These are phyloP conservation scores for Aspergillus pseudotamarii DNA, from an alignment of 2,329 filamentous ascomycete genomes.

Conservation along the genomic window DNA sequence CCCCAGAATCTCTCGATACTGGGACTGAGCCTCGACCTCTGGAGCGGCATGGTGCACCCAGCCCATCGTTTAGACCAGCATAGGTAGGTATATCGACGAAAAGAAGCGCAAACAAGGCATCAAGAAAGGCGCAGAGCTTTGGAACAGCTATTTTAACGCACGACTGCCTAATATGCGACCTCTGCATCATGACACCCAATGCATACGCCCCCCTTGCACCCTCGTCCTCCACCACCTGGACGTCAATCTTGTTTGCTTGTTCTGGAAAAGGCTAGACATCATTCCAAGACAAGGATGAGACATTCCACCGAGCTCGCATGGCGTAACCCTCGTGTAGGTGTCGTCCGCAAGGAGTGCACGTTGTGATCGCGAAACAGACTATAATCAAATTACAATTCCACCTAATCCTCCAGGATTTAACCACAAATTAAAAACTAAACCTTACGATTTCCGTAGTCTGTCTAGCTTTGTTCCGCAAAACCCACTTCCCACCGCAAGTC, in stretches of 20 bases:
- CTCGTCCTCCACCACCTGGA: neutral
- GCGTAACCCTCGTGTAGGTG: neutral
- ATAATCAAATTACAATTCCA: neutral
- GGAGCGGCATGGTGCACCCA: conserved; percentile 56
- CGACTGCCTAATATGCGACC: neutral
- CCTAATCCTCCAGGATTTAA: neutral
- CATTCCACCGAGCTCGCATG: neutral
- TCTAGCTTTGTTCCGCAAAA: neutral
- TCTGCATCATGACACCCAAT: neutral
- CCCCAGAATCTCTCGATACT: conserved; percentile 53
- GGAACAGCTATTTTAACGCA: neutral
- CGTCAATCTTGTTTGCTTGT: neutral
- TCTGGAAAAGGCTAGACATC: neutral
- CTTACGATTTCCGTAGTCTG: neutral
- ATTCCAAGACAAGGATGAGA: neutral
- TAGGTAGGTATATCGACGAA: neutral
- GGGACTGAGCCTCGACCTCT: conserved; percentile 50
- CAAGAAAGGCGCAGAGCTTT: neutral
- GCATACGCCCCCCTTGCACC: neutral
- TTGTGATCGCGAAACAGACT: neutral
- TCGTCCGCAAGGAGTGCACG: neutral
- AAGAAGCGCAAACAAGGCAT: neutral
- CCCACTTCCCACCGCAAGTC: neutral
- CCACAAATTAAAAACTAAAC: neutral
- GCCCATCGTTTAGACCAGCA: conserved; percentile 39